Evolutionary conservation across 2,329 filamentous ascomycete species (phyloP).

Genomic region (Monosporascus ibericus): DNA sequence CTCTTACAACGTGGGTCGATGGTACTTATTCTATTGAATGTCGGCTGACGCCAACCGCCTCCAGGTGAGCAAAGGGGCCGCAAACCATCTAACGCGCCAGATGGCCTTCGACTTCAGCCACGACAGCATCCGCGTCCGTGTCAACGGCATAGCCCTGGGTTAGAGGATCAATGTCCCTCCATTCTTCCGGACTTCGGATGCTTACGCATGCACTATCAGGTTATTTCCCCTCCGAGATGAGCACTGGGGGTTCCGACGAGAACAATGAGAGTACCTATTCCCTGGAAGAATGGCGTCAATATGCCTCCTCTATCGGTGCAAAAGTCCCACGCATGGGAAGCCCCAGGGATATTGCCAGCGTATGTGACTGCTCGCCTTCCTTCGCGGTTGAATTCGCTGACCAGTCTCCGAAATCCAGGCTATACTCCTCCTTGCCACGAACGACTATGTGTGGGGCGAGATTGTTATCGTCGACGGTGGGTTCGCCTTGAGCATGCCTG

Average conservation of each 20-base stretch:
- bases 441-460: constrained; percentile 23
- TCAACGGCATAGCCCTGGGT: constrained; percentile 23
- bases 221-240: constrained; percentile 25
- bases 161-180: neutral
- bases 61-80: constrained; percentile 6
- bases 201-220: constrained; percentile 7
- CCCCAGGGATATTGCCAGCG: constrained; percentile 19
- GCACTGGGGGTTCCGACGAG: constrained; percentile 13
- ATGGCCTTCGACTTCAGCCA: constrained; percentile 14
- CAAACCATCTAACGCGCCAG: constrained; percentile 2
- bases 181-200: too few species aligned
- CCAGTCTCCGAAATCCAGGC: too few species aligned
- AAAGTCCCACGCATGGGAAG: constrained; percentile 20
- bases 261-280: constrained; percentile 15
- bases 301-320: constrained; percentile 11
- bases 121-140: constrained; percentile 21
- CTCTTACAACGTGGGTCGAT: neutral
- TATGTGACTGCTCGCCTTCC: constrained; percentile 6
- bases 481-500: constrained; percentile 11
- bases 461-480: constrained; percentile 20
- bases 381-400: too few species aligned
- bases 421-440: constrained; percentile 13
- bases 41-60: neutral
- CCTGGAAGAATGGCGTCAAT: constrained; percentile 9
- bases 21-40: neutral